Percentiles rank a stretch among this genome's conserved stretches.
Evolutionary conservation across 768 basidiomycete genomes (phyloP).

Genomic region (Auriscalpium orientale): DNA sequence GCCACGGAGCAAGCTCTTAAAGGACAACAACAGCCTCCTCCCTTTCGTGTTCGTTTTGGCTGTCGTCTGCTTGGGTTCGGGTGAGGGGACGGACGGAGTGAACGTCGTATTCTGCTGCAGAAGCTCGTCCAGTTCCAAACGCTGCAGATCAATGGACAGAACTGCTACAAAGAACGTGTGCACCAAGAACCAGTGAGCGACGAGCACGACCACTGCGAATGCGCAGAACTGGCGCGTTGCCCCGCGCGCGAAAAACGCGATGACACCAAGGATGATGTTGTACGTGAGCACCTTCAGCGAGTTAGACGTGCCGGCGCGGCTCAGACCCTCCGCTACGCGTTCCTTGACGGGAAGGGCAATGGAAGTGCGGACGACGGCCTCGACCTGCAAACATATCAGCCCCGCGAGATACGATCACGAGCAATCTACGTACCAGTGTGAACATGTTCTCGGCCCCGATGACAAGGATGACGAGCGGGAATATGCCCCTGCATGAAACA

Average conservation of each 20-base stretch:
- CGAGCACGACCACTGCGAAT: constrained; percentile 89
- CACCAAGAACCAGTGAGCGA: constrained; percentile 96
- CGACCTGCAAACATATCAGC: constrained; percentile 46
- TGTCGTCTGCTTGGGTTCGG: constrained; percentile 11
- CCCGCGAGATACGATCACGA: constrained; percentile 13
- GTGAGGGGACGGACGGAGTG: constrained; percentile 33
- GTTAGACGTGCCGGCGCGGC: constrained; percentile 83
- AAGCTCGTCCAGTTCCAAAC: constrained; percentile 88
- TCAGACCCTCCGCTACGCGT: constrained; percentile 86
- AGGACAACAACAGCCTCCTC: constrained; percentile 32
- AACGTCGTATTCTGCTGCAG: constrained; percentile 62
- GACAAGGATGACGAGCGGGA: constrained; percentile 92
- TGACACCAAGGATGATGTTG: constrained; percentile 68
- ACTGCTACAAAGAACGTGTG: constrained; percentile 95
- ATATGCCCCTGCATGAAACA: constrained; percentile 52
- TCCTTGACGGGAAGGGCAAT: constrained; percentile 86
- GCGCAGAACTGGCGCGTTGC: constrained; percentile 89
- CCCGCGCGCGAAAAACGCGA: constrained; percentile 67
- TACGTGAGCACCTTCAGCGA: constrained; percentile 88
- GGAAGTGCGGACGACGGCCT: constrained; percentile 77
- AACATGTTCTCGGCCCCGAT: constrained; percentile 98
- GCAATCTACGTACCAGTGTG: constrained; percentile 54
- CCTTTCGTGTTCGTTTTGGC: constrained; percentile 30
- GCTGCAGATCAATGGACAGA: constrained; percentile 90
- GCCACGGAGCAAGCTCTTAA: constrained; percentile 48